Evolutionary conservation across 305 asterid species (phyloP).

Genomic region (Nicotiana rustica): DNA sequence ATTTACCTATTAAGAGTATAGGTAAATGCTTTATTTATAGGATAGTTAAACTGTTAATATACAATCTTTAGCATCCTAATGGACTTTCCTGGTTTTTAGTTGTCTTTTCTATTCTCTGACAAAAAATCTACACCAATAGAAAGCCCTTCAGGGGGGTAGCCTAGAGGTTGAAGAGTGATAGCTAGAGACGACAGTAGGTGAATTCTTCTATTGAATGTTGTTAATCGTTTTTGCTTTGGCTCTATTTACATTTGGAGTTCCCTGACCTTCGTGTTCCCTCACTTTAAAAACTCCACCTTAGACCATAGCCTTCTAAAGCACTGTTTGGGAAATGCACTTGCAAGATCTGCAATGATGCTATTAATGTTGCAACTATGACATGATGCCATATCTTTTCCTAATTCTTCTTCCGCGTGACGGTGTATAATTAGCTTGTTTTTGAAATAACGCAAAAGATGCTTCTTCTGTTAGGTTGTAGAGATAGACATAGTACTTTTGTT

Average conservation of each 20-base stretch:
- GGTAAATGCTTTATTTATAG: background rate
- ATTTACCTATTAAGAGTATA: background rate
- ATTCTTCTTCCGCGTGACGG: background rate
- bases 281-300: background rate
- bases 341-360: background rate
- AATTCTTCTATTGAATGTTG: background rate
- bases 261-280: background rate
- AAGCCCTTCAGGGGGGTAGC: background rate
- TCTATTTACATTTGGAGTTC: background rate
- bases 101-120: background rate
- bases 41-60: background rate
- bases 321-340: background rate
- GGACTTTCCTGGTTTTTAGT: background rate
- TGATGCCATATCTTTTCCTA: no score
- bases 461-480: background rate
- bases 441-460: background rate
- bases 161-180: background rate
- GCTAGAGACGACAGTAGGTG: background rate
- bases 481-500: background rate
- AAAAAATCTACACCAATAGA: background rate
- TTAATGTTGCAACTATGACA: no score
- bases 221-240: background rate
- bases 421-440: background rate
- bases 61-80: slow-evolving; percentile 4
- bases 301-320: background rate